These are phyloP conservation scores for Penicillium nucicola DNA, from an alignment of 495 filamentous ascomycete genomes.

Conservation along the genomic window DNA sequence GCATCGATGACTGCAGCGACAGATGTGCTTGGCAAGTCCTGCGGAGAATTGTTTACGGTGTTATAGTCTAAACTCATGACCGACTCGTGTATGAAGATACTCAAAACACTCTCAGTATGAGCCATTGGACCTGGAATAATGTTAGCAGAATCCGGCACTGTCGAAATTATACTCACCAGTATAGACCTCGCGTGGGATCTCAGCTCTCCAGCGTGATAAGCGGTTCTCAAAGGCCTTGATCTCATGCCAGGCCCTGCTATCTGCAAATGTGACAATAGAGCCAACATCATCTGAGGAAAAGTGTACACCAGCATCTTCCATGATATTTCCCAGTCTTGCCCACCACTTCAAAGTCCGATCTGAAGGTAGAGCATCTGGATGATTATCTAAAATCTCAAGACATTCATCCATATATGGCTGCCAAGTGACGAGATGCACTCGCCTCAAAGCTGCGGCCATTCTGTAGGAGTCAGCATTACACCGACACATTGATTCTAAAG, in stretches of 20 bases:
- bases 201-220: conserved; percentile 62
- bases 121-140: conserved; percentile 19
- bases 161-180: conserved; percentile 18
- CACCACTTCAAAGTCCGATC: conserved; percentile 73
- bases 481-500: background rate
- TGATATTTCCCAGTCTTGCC: conserved; percentile 73
- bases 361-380: conserved; percentile 65
- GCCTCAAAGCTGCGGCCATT: conserved; percentile 71
- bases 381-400: conserved; percentile 67
- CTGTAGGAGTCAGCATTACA: conserved; percentile 57
- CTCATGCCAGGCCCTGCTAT: conserved; percentile 69
- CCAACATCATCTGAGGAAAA: conserved; percentile 74
- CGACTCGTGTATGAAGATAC: conserved; percentile 84
- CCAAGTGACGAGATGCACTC: conserved; percentile 81
- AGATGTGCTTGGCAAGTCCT: conserved; percentile 39
- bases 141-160: conserved; percentile 4
- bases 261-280: conserved; percentile 62
- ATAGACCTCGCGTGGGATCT: conserved; percentile 46
- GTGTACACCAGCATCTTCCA: conserved; percentile 73
- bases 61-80: conserved; percentile 69
- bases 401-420: conserved; percentile 83
- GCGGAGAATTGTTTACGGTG: conserved; percentile 10
- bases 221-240: conserved; percentile 75
- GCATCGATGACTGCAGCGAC: conserved; percentile 67
- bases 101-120: conserved; percentile 49